Conservation (phyloP, 345 rosid species). For the Euphorbia lathyris region DNA sequence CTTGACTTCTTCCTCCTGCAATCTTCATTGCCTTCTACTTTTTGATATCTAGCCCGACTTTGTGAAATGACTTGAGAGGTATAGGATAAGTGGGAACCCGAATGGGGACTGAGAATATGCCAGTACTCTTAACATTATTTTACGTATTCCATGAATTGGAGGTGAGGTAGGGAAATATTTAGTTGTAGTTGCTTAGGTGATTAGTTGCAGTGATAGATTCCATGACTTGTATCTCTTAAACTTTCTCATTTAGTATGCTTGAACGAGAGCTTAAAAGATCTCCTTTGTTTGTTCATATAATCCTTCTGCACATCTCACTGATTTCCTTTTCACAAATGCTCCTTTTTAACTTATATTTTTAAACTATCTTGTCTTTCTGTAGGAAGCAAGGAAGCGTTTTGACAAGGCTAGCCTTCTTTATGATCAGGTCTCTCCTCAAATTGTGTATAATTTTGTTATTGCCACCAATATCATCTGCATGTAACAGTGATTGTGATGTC, state of each 20-base stretch:
- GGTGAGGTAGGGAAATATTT: neutral
- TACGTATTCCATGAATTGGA: too few species aligned
- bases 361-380: constrained; percentile 35
- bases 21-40: neutral
- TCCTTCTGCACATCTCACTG: neutral
- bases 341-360: constrained; percentile 10
- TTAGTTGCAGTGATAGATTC: neutral
- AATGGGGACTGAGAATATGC: too few species aligned
- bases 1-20: neutral
- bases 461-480: constrained; percentile 4
- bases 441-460: constrained; percentile 14
- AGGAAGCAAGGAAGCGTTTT: constrained; percentile 97
- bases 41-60: too few species aligned
- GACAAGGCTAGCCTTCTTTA: constrained; percentile 93
- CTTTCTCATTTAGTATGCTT: neutral
- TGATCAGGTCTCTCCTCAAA: constrained; percentile 65
- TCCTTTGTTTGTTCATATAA: neutral
- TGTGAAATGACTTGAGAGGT: too few species aligned
- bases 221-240: neutral
- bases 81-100: too few species aligned
- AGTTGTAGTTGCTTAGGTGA: neutral
- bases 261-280: neutral
- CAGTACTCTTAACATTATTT: too few species aligned
- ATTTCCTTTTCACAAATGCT: neutral
- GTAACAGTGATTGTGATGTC: neutral